Evolutionary conservation across 2,329 filamentous ascomycete species (phyloP).

Genomic region (Aotearoamyces nothofagi): DNA sequence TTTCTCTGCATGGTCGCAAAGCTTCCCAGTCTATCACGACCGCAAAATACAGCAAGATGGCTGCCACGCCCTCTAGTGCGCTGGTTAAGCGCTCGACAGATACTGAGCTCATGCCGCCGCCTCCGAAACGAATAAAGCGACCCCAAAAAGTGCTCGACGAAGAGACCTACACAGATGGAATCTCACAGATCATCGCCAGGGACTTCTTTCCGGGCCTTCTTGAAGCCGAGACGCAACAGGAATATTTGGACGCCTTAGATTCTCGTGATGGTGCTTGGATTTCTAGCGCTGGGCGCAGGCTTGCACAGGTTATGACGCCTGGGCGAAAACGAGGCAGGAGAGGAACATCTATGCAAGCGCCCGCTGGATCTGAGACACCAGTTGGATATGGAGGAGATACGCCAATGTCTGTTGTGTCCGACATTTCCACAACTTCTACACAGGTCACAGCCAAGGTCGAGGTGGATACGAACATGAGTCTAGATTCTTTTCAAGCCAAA

Average conservation of each 20-base stretch:
- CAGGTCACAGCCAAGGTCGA: slow-evolving; percentile 26
- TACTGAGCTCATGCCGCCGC: slow-evolving; percentile 71
- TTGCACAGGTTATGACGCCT: slow-evolving; percentile 72
- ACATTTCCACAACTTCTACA: slow-evolving; percentile 21
- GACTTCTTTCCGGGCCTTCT: slow-evolving; percentile 92
- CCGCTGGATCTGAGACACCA: slow-evolving; percentile 37
- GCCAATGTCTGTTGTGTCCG: slow-evolving; percentile 41
- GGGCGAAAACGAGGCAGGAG: slow-evolving; percentile 30
- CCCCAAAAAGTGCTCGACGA: slow-evolving; percentile 82
- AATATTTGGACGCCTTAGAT: slow-evolving; percentile 83
- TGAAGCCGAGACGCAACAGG: slow-evolving; percentile 74
- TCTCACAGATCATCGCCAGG: slow-evolving; percentile 88
- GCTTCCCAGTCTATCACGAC: slow-evolving; percentile 4
- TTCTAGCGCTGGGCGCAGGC: slow-evolving; percentile 55
- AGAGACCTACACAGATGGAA: slow-evolving; percentile 77
- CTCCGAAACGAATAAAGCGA: slow-evolving; percentile 86
- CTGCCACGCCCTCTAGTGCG: slow-evolving; percentile 30
- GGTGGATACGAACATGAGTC: slow-evolving; percentile 63
- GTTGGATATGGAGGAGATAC: slow-evolving; percentile 58
- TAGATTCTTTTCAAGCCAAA: slow-evolving; percentile 75
- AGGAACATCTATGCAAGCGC: slow-evolving; percentile 18
- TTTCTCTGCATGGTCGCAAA: slow-evolving; percentile 1
- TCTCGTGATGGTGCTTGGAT: slow-evolving; percentile 82
- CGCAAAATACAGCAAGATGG: slow-evolving; percentile 22
- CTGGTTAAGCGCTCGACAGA: slow-evolving; percentile 48